These are phyloP conservation scores for Seiridium unicorne DNA, from an alignment of 2,329 filamentous ascomycete genomes.

Conservation along the genomic window DNA sequence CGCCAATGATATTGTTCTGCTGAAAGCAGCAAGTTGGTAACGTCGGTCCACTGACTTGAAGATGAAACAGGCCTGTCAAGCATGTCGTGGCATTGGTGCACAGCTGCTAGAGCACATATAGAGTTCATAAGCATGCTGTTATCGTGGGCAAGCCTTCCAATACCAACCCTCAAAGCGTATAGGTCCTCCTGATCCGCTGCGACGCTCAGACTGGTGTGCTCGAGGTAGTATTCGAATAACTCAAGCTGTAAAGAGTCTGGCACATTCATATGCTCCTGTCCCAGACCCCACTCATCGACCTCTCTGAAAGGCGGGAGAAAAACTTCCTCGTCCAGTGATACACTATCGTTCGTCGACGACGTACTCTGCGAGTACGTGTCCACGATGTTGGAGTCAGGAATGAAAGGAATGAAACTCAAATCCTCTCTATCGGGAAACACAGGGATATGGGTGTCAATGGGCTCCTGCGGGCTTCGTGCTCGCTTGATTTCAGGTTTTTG, in stretches of 20 bases:
- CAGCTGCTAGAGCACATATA: not conserved
- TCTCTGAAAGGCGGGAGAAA: not conserved
- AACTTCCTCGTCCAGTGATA: not conserved
- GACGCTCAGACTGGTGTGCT: not conserved
- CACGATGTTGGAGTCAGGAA: not conserved
- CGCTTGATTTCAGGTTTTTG: not conserved
- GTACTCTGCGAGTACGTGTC: not conserved
- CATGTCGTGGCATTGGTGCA: not conserved
- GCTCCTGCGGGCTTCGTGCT: not conserved
- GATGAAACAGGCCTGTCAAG: not conserved
- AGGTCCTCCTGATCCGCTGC: not conserved
- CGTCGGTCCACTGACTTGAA: not conserved
- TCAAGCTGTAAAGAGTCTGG: not conserved
- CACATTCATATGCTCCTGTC: not conserved
- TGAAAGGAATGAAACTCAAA: no score
- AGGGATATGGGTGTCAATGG: not conserved
- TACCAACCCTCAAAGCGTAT: not conserved
- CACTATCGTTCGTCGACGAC: not conserved
- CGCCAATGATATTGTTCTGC: not conserved
- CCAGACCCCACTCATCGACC: not conserved
- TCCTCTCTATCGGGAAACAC: not conserved
- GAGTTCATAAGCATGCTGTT: not conserved
- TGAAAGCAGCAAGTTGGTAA: not conserved
- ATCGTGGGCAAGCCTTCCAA: not conserved
- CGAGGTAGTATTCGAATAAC: not conserved